A percentile compares a stretch with the other conserved stretches of the same genome.
These are phyloP conservation scores for Rachicladosporium sp. DNA, from an alignment of 2,329 filamentous ascomycete species.

Conservation along the genomic window DNA sequence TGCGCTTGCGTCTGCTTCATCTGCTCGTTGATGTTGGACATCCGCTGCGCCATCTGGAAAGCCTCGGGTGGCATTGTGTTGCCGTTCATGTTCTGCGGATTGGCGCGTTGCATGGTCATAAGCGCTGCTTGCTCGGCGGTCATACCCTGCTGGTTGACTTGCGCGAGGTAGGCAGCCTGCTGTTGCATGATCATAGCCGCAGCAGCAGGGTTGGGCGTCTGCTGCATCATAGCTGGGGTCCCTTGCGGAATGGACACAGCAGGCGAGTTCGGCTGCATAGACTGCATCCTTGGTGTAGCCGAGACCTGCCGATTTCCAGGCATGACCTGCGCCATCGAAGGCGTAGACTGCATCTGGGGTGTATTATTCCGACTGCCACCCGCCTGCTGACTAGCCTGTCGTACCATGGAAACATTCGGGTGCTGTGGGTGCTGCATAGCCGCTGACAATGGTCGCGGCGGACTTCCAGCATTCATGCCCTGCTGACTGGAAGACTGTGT, in stretches of 20 bases:
- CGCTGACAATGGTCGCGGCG: constrained; percentile 54
- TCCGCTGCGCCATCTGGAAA: constrained; percentile 5
- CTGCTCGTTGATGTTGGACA: constrained; percentile 1
- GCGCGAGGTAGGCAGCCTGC: constrained; percentile 1
- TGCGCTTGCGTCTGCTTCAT: not conserved
- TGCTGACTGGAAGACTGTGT: constrained; percentile 51
- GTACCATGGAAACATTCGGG: constrained; percentile 19
- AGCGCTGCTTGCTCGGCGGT: not conserved
- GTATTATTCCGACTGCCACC: constrained; percentile 23
- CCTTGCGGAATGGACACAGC: constrained; percentile 16
- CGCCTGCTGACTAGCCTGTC: constrained; percentile 27
- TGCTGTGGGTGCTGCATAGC: constrained; percentile 32
- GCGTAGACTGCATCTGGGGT: constrained; percentile 28
- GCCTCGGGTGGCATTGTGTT: constrained; percentile 5
- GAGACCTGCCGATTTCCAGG: constrained; percentile 23
- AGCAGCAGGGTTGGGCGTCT: constrained; percentile 19
- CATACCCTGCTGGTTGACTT: constrained; percentile 1
- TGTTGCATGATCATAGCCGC: constrained; percentile 21
- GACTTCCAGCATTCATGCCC: constrained; percentile 43
- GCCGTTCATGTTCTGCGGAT: constrained; percentile 1
- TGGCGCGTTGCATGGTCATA: not conserved
- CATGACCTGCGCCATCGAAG: constrained; percentile 22
- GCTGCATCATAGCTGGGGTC: constrained; percentile 18
- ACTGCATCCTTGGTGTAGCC: constrained; percentile 24
- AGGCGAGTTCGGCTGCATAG: constrained; percentile 23